These are phyloP conservation scores for Aspergillus oerlinghausenensis DNA, from an alignment of 2,329 filamentous ascomycete species.

Conservation along the genomic window DNA sequence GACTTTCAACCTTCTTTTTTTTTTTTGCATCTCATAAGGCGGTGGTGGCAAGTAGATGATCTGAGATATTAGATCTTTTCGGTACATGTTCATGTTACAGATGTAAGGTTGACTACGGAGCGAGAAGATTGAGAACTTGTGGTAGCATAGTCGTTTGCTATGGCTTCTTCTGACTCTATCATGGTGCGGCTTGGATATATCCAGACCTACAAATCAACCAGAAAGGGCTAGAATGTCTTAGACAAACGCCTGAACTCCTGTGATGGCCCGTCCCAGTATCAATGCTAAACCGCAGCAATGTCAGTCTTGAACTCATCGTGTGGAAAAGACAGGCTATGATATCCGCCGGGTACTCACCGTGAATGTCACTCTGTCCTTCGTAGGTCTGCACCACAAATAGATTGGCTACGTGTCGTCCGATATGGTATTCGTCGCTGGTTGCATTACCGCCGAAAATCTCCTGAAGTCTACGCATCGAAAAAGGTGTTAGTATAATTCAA, in stretches of 20 bases:
- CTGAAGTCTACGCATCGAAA: constrained; percentile 57
- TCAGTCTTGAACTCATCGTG: constrained; percentile 2
- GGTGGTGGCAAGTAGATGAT: not conserved
- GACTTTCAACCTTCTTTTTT: not conserved
- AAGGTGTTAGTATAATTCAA: constrained; percentile 9
- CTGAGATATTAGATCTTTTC: not conserved
- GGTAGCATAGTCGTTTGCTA: not conserved
- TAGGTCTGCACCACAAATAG: constrained; percentile 97
- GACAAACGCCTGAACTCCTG: constrained; percentile 74
- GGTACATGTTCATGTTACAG: not conserved
- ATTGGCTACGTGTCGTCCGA: constrained; percentile 92
- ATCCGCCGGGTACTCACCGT: constrained; percentile 59
- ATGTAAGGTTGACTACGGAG: too few species aligned
- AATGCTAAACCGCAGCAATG: constrained; percentile 46
- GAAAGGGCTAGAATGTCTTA: constrained; percentile 33
- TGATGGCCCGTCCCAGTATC: constrained; percentile 65
- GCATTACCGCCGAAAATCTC: constrained; percentile 98
- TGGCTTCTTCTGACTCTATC: not conserved
- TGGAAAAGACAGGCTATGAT: not conserved
- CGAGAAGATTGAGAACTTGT: not conserved
- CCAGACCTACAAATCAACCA: not conserved
- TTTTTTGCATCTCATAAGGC: not conserved
- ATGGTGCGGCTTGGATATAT: not conserved
- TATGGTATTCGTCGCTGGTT: constrained; percentile 95
- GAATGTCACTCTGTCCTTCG: constrained; percentile 97